These are phyloP conservation scores for Eucalyptus cladocalyx DNA, from an alignment of 345 rosid genomes.

Conservation along the genomic window DNA sequence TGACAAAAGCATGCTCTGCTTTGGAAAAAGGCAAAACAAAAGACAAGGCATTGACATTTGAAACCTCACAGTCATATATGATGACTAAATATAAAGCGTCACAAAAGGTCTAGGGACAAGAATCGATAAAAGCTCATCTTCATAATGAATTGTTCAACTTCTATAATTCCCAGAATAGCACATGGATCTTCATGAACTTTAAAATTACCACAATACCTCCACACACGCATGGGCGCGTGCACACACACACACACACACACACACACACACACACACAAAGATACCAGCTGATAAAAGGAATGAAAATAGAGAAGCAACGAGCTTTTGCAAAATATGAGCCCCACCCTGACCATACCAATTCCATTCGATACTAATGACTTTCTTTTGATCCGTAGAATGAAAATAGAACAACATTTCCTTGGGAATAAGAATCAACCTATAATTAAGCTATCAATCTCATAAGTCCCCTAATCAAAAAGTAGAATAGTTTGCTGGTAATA, in stretches of 20 bases:
- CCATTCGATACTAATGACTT: neutral
- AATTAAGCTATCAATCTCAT: neutral
- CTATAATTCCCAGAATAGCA: neutral
- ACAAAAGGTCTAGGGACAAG: neutral
- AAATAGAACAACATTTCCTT: neutral
- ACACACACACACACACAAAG: rapidly evolving
- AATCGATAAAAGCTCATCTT: neutral
- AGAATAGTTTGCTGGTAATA: neutral
- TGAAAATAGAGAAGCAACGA: neutral
- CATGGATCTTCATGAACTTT: neutral
- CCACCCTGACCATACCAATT: neutral
- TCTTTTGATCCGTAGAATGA: neutral
- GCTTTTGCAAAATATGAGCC: neutral
- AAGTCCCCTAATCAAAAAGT: neutral
- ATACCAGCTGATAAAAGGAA: neutral
- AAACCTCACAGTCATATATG: neutral
- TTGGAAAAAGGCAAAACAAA: neutral
- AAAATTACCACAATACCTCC: neutral
- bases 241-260: neutral
- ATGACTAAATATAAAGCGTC: neutral
- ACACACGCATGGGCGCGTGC: rapidly evolving
- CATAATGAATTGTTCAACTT: neutral
- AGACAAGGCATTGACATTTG: neutral
- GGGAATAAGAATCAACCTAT: neutral
- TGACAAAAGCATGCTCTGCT: neutral